Evolutionary conservation across 345 rosid genomes (phyloP).

Genomic region (Ricinus communis): DNA sequence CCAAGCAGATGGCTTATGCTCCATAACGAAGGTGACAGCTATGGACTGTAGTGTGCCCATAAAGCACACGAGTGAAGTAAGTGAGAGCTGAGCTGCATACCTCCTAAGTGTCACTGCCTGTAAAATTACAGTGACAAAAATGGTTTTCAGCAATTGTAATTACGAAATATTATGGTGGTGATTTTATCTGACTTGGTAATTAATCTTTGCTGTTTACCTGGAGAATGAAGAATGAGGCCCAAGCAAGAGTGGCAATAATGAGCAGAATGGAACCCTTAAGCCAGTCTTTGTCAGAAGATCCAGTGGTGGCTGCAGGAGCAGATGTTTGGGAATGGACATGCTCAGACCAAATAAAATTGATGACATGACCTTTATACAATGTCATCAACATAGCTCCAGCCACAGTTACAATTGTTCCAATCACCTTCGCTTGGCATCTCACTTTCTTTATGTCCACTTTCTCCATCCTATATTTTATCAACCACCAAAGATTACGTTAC

Average conservation of each 20-base stretch:
- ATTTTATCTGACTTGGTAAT: constrained; percentile 50
- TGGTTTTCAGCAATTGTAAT: no score
- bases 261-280: constrained; percentile 71
- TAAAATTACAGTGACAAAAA: no score
- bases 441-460: constrained; percentile 60
- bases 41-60: constrained; percentile 78
- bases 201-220: no score
- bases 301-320: constrained; percentile 9
- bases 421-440: constrained; percentile 74
- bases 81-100: constrained; percentile 77
- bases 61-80: constrained; percentile 78
- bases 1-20: constrained; percentile 68
- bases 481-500: no score
- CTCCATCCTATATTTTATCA: no score
- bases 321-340: constrained; percentile 34
- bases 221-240: constrained; percentile 85
- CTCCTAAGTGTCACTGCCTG: no score
- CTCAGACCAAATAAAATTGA: constrained; percentile 59
- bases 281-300: constrained; percentile 48
- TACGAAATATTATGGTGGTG: no score
- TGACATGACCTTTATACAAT: constrained; percentile 71
- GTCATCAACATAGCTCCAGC: constrained; percentile 90
- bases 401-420: constrained; percentile 70
- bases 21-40: constrained; percentile 74
- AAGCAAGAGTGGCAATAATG: constrained; percentile 80